Percentiles rank a stretch among this genome's conserved stretches.
Conservation (phyloP, 495 filamentous ascomycete genomes). For the Aspergillus coremiiformis region DNA sequence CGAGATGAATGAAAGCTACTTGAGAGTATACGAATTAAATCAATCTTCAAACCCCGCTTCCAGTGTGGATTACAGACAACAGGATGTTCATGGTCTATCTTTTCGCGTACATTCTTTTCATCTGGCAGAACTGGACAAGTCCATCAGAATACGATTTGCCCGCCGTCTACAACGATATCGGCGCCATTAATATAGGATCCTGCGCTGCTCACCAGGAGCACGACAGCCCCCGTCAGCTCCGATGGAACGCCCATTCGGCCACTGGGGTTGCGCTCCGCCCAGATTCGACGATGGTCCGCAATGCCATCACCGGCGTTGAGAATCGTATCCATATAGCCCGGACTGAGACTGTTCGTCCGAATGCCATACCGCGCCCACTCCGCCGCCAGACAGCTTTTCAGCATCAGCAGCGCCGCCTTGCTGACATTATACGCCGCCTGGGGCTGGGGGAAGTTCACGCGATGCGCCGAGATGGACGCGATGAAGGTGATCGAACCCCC, state of each 20-base stretch:
- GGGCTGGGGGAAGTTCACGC: conserved; percentile 61
- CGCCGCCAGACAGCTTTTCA: conserved; percentile 55
- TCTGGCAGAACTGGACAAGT: no score
- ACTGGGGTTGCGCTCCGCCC: conserved; percentile 68
- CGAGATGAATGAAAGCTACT: no score
- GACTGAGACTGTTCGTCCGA: conserved; percentile 60
- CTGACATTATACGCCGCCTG: conserved; percentile 64
- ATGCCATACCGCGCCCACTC: conserved; percentile 62
- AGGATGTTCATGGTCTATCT: no score
- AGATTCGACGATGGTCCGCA: conserved; percentile 61
- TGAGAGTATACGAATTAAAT: no score
- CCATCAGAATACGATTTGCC: conserved; percentile 25
- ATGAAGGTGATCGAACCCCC: conserved; percentile 61
- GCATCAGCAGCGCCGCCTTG: conserved; percentile 54
- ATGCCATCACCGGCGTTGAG: conserved; percentile 43
- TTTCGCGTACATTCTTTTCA: no score
- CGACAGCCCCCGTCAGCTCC: conserved; percentile 71
- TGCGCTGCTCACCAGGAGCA: conserved; percentile 69
- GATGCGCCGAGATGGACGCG: conserved; percentile 60
- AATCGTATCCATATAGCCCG: conserved; percentile 79
- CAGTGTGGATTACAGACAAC: no score
- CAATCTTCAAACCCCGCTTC: no score
- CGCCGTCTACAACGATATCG: conserved; percentile 51
- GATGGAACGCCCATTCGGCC: conserved; percentile 62
- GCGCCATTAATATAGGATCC: conserved; percentile 71